phyloP scores from a whole-genome alignment of 257 asterid genomes.

The Fraxinus excelsior region DNA sequence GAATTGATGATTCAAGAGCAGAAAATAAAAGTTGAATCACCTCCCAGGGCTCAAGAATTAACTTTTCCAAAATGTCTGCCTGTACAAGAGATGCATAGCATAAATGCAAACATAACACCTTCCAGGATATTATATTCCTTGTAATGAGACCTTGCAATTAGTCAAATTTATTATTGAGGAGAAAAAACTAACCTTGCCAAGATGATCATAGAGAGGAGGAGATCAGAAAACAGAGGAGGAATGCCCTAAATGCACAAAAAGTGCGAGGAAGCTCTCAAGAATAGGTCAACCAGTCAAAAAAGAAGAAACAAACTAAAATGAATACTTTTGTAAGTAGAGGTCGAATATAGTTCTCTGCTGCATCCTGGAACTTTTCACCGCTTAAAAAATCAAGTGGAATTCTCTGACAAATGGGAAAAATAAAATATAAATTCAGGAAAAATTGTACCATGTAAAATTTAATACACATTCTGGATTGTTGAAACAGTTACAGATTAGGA shows the following conservation, averaged over 20 bases:
- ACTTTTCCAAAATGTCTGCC: constrained; percentile 83
- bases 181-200: constrained; percentile 75
- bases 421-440: constrained; percentile 22
- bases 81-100: constrained; percentile 37
- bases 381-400: constrained; percentile 90
- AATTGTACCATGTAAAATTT: constrained; percentile 15
- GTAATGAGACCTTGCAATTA: background rate
- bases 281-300: constrained; percentile 19
- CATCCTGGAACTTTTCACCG: constrained; percentile 68
- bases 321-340: constrained; percentile 87
- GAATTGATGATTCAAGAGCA: background rate
- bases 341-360: constrained; percentile 69
- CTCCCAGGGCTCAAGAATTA: constrained; percentile 79
- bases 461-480: constrained; percentile 14
- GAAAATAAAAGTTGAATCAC: constrained; percentile 36
- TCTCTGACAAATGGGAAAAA: constrained; percentile 60
- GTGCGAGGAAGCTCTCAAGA: constrained; percentile 26
- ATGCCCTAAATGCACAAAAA: constrained; percentile 69
- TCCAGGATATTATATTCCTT: constrained; percentile 16
- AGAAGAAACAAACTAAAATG: constrained; percentile 22
- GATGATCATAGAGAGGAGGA: constrained; percentile 78
- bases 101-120: constrained; percentile 17
- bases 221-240: constrained; percentile 96
- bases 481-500: constrained; percentile 14
- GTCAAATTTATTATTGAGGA: background rate